phyloP scores from a whole-genome alignment of 169 alveolate species.

The Plasmodium adleri region DNA sequence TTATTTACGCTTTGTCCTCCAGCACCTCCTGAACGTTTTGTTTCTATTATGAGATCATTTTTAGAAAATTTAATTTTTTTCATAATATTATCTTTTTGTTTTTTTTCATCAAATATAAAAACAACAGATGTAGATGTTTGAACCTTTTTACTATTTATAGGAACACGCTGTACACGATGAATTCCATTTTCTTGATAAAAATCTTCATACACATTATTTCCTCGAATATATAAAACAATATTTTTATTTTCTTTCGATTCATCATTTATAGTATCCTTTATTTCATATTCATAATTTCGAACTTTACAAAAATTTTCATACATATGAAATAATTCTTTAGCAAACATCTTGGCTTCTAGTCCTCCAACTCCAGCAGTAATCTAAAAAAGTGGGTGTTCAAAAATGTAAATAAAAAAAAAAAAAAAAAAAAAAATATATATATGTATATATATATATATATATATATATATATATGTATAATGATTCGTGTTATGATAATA shows the following conservation, averaged over 20 bases:
- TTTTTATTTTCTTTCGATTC: conserved; percentile 80
- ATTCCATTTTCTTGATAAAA: conserved; percentile 84
- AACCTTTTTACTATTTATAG: conserved; percentile 90
- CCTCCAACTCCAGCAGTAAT: conserved; percentile 93
- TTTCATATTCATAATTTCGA: conserved; percentile 78
- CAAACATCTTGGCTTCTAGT: conserved; percentile 89
- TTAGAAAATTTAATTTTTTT: conserved; percentile 69
- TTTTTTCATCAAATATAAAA: conserved; percentile 87
- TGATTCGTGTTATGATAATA: no score
- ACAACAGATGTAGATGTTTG: conserved; percentile 92
- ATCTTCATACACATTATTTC: conserved; percentile 82
- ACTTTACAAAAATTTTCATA: conserved; percentile 78
- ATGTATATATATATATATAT: neutral
- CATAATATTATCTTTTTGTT: conserved; percentile 15
- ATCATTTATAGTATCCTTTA: conserved; percentile 19
- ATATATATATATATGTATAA: no score
- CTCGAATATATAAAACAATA: conserved; percentile 83
- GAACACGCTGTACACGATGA: conserved; percentile 93
- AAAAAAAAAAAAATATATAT: neutral
- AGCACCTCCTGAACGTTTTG: conserved; percentile 95
- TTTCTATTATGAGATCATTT: conserved; percentile 89
- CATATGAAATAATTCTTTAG: conserved; percentile 89
- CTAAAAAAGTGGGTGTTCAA: conserved; percentile 35
- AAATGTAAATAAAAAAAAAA: neutral
- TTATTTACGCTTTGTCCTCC: conserved; percentile 97